Conservation (phyloP, 192 early-diverging fungal genomes). For the Coemansia furcata region DNA sequence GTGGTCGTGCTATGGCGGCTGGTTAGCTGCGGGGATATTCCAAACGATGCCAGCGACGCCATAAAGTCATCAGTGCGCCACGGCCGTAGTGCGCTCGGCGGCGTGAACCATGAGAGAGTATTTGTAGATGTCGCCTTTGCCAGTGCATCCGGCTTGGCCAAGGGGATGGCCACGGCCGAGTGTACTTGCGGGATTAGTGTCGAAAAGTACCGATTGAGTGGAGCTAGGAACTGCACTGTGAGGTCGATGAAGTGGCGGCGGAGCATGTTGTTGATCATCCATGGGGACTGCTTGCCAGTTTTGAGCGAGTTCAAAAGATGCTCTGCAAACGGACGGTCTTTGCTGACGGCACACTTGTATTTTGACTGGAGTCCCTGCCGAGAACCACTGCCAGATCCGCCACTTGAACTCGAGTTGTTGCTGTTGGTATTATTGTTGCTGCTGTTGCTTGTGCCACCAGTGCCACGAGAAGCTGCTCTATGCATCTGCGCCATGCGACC, state of each 20-base stretch:
- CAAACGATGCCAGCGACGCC: constrained; percentile 43
- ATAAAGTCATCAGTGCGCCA: constrained; percentile 53
- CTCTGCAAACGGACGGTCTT: constrained; percentile 81
- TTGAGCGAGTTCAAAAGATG: constrained; percentile 70
- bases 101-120: constrained; percentile 36
- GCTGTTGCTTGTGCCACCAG: constrained; percentile 3
- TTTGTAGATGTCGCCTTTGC: constrained; percentile 10
- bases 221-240: constrained; percentile 90
- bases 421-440: neutral
- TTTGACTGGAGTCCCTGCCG: constrained; percentile 44
- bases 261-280: constrained; percentile 87
- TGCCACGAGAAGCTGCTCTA: constrained; percentile 23
- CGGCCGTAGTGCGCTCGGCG: constrained; percentile 36
- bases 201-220: constrained; percentile 92
- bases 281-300: constrained; percentile 67
- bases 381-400: neutral
- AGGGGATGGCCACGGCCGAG: constrained; percentile 32
- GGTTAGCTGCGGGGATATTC: constrained; percentile 49
- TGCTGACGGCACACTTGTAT: constrained; percentile 75
- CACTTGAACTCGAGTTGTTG: neutral
- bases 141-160: constrained; percentile 7
- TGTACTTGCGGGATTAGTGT: constrained; percentile 73
- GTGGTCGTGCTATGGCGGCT: constrained; percentile 19
- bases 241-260: constrained; percentile 90
- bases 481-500: constrained; percentile 49